These are phyloP conservation scores for Heteromeles arbutifolia DNA, from an alignment of 306 rosid genomes.

Conservation along the genomic window DNA sequence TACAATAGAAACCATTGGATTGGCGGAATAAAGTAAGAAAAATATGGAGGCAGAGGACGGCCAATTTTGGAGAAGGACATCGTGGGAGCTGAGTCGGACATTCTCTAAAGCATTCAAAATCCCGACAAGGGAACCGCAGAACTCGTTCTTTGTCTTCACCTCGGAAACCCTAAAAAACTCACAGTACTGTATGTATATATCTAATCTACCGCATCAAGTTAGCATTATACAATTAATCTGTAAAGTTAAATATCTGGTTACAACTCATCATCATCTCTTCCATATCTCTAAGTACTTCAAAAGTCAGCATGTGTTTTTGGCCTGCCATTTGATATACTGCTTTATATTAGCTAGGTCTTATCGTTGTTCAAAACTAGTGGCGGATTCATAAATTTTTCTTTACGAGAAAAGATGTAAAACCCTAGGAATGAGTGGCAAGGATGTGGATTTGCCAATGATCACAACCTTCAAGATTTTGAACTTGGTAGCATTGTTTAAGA, in stretches of 20 bases:
- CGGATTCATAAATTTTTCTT: too few species aligned
- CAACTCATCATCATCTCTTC: neutral
- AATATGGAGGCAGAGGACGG: conserved; percentile 20
- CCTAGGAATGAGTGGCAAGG: neutral
- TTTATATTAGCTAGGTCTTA: neutral
- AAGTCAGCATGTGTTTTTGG: neutral
- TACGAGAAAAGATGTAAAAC: neutral
- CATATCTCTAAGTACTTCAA: neutral
- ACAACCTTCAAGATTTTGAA: neutral
- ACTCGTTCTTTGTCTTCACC: conserved; percentile 42
- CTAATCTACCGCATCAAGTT: neutral
- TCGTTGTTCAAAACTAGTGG: neutral
- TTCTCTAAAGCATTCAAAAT: conserved; percentile 23
- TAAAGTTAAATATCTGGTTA: neutral
- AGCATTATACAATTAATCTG: neutral
- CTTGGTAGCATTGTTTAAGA: neutral
- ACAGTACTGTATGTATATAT: neutral
- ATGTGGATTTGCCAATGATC: neutral
- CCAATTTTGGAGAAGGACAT: conserved; percentile 23
- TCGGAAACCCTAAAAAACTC: neutral
- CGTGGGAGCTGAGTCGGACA: conserved; percentile 58
- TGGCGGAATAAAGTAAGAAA: conserved; percentile 25
- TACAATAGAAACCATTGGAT: neutral
- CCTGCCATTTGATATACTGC: neutral
- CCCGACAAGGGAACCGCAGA: conserved; percentile 53